Evolutionary conservation across 768 basidiomycete species (phyloP).

Genomic region (Russula sp.): DNA sequence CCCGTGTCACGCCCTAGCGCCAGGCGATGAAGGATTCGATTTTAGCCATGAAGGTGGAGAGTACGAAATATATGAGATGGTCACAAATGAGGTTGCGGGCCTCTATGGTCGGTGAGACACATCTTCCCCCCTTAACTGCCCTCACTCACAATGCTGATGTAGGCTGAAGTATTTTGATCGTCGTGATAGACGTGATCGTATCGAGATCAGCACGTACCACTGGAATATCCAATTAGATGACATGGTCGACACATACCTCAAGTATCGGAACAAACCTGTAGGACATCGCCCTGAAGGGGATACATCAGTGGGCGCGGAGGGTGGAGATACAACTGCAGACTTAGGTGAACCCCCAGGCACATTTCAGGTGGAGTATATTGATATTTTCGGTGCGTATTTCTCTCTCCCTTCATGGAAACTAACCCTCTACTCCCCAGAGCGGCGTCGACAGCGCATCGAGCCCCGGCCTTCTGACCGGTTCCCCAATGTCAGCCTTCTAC

Average conservation of each 20-base stretch:
- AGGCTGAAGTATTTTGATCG: neutral
- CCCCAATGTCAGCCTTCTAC: neutral
- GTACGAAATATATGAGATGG: neutral
- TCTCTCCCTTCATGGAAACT: neutral
- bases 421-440: too few relatives aligned
- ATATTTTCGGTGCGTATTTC: neutral
- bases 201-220: neutral
- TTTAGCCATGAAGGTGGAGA: neutral
- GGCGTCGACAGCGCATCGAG: too few relatives aligned
- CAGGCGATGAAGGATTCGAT: neutral
- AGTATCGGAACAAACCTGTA: neutral
- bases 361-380: neutral
- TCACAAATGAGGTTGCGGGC: neutral
- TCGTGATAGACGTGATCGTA: too few relatives aligned
- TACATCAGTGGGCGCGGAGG: too few relatives aligned
- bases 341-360: neutral
- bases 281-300: too few relatives aligned
- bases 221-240: neutral
- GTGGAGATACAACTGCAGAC: too few relatives aligned
- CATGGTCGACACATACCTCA: neutral
- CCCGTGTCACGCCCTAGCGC: too few relatives aligned
- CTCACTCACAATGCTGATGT: neutral
- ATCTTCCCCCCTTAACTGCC: neutral
- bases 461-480: neutral
- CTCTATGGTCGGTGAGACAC: neutral